These are phyloP conservation scores for Meripilus lineatus DNA, from an alignment of 1,284 basidiomycete species.

Conservation along the genomic window DNA sequence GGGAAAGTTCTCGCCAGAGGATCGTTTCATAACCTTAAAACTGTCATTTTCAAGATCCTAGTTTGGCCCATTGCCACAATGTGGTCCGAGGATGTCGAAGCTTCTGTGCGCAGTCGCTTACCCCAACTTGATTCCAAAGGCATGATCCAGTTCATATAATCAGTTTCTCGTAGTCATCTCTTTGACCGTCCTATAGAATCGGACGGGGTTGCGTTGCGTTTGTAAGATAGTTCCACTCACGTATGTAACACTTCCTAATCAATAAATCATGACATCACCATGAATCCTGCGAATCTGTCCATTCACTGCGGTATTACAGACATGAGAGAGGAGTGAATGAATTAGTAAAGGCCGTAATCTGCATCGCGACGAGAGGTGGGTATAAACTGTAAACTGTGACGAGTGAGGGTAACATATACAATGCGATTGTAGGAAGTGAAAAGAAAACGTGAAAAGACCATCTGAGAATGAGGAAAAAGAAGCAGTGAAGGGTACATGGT, in stretches of 20 bases:
- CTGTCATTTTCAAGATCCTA: constrained; percentile 17
- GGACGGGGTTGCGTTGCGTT: too few species aligned
- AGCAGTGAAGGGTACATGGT: not conserved
- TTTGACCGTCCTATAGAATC: too few species aligned
- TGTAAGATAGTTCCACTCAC: too few species aligned
- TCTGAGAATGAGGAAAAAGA: not conserved
- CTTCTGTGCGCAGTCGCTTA: constrained; percentile 16
- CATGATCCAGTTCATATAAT: too few species aligned
- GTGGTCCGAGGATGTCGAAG: constrained; percentile 15
- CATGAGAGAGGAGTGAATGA: not conserved
- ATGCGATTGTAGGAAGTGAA: not conserved
- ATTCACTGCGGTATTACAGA: constrained; percentile 4
- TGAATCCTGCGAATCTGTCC: not conserved
- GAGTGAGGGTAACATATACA: not conserved
- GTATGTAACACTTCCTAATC: not conserved
- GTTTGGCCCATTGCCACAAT: constrained; percentile 21
- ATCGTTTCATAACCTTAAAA: constrained; percentile 15
- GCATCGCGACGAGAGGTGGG: too few species aligned
- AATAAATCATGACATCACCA: not conserved
- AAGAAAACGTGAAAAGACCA: not conserved
- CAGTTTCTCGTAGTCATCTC: too few species aligned
- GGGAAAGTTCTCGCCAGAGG: constrained; percentile 13
- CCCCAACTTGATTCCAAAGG: constrained; percentile 18
- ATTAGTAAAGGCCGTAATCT: too few species aligned
- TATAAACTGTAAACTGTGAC: not conserved